These are phyloP conservation scores for Cynara cardunculus DNA, from an alignment of 129 eudicot genomes.

Conservation along the genomic window DNA sequence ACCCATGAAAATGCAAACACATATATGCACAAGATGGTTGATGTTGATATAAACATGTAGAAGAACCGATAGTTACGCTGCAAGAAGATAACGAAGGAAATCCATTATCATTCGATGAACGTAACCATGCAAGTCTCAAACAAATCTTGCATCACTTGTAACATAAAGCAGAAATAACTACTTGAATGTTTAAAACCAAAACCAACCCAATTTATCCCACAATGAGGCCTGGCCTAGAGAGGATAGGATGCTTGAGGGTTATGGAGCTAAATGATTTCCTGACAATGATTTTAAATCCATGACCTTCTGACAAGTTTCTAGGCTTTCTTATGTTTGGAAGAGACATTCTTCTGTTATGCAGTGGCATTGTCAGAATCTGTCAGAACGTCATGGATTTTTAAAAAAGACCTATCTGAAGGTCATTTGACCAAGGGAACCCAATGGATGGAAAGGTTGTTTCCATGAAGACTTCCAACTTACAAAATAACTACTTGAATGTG, in stretches of 20 bases:
- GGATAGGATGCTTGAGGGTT: not conserved
- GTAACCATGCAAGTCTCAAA: not conserved
- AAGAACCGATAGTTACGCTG: slow-evolving; percentile 97
- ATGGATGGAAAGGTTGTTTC: too few relatives aligned
- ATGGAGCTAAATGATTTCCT: too few relatives aligned
- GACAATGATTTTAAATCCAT: too few relatives aligned
- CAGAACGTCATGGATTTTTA: too few relatives aligned
- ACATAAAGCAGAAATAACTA: not conserved
- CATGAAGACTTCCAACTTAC: too few relatives aligned
- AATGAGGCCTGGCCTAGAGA: not conserved
- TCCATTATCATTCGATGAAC: not conserved
- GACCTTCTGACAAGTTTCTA: too few relatives aligned
- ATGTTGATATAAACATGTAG: slow-evolving; percentile 88
- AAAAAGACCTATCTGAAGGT: too few relatives aligned
- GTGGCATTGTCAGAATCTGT: too few relatives aligned
- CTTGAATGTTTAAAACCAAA: not conserved
- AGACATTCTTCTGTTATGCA: too few relatives aligned
- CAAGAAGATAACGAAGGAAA: slow-evolving; percentile 22
- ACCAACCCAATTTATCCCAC: not conserved
- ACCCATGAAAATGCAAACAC: slow-evolving; percentile 76
- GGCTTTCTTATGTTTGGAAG: too few relatives aligned
- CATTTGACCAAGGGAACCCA: too few relatives aligned
- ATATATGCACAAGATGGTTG: slow-evolving; percentile 80
- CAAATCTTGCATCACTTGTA: not conserved
- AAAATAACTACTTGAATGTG: too few relatives aligned